Percentiles rank a stretch among this genome's conserved stretches.
Conservation (phyloP, 2,329 filamentous ascomycete species). For the Aspergillus ochraceus region DNA sequence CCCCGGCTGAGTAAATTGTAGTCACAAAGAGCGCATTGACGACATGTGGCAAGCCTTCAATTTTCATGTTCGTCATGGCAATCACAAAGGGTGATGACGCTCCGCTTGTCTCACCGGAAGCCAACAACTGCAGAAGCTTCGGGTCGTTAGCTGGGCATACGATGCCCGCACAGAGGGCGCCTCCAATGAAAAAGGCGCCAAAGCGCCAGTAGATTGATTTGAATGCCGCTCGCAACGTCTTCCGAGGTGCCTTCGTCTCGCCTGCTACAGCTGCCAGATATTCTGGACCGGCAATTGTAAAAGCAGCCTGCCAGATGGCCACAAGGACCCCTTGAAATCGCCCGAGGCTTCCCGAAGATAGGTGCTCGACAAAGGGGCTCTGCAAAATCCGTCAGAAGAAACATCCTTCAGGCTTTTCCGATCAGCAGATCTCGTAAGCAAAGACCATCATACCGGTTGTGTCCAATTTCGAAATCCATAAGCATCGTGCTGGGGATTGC, state of each 20-base stretch:
- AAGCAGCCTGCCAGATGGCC: constrained; percentile 68
- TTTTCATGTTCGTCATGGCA: constrained; percentile 65
- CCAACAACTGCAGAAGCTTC: constrained; percentile 43
- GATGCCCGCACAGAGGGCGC: constrained; percentile 68
- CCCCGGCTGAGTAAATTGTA: constrained; percentile 66
- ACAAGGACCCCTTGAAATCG: constrained; percentile 57
- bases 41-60: constrained; percentile 64
- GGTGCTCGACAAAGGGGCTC: constrained; percentile 64
- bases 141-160: constrained; percentile 66
- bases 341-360: constrained; percentile 62
- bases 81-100: constrained; percentile 66
- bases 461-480: constrained; percentile 69
- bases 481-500: constrained; percentile 67
- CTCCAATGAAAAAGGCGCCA: constrained; percentile 71
- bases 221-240: constrained; percentile 69
- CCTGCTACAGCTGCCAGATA: constrained; percentile 63
- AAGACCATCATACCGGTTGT: constrained; percentile 44
- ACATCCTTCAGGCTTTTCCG: too few relatives aligned
- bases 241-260: constrained; percentile 67
- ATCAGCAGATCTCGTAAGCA: too few relatives aligned
- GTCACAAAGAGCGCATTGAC: constrained; percentile 70
- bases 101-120: constrained; percentile 35
- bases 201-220: constrained; percentile 78
- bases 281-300: constrained; percentile 64
- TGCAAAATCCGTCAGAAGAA: too few relatives aligned